phyloP scores from a whole-genome alignment of 345 rosid species.

The Hibiscus tridactylites region DNA sequence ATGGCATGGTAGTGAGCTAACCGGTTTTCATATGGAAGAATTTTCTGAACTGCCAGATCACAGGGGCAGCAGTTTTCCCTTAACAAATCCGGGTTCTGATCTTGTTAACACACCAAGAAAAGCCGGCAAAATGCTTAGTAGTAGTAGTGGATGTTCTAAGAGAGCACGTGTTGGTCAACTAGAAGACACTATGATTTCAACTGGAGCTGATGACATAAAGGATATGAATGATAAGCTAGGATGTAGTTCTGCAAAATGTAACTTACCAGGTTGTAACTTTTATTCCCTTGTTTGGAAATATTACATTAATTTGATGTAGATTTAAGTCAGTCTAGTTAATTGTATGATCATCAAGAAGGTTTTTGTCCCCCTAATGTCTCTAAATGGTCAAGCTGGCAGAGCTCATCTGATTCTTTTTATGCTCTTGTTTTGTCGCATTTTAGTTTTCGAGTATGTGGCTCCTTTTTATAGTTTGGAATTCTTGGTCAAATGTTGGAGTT shows the following conservation, averaged over 20 bases:
- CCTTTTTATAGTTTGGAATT: background rate
- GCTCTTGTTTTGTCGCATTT: background rate
- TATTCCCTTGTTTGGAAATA: conserved; percentile 9
- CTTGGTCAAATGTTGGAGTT: background rate
- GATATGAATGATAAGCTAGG: conserved; percentile 38
- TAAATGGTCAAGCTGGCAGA: background rate
- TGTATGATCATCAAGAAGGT: background rate
- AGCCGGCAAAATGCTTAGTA: conserved; percentile 41
- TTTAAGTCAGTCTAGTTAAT: background rate
- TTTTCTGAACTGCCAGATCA: conserved; percentile 26
- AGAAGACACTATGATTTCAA: conserved; percentile 31
- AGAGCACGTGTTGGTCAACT: conserved; percentile 39
- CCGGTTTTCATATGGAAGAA: conserved; percentile 30
- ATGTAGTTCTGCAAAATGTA: conserved; percentile 21
- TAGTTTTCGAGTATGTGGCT: background rate
- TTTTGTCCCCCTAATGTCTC: background rate
- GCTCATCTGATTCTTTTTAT: background rate
- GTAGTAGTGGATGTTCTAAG: conserved; percentile 45
- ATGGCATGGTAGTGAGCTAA: conserved; percentile 19
- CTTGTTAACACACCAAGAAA: conserved; percentile 39
- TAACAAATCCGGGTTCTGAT: conserved; percentile 13
- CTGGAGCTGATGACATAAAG: conserved; percentile 37
- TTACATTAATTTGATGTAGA: background rate
- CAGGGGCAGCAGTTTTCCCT: conserved; percentile 12
- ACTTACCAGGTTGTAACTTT: conserved; percentile 37